Evolutionary conservation across 441 rosid species (phyloP).

Genomic region (Arabidopsis lyrata): DNA sequence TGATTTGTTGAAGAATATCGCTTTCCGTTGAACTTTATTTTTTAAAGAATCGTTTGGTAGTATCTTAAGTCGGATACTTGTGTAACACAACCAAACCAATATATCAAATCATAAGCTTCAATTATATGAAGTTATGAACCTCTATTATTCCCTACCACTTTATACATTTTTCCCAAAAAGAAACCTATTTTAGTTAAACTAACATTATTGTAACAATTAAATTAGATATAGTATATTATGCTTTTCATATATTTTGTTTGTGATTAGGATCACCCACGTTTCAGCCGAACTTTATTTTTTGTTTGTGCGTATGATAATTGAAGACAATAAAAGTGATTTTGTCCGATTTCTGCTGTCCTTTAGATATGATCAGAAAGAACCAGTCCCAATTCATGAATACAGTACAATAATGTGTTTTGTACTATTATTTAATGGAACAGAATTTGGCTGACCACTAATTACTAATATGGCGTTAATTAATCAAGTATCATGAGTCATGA

Average conservation of each 20-base stretch:
- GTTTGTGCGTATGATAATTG: slow-evolving; percentile 34
- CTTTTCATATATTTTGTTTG: slow-evolving; percentile 17
- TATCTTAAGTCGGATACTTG: slow-evolving; percentile 34
- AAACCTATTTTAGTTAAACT: slow-evolving; percentile 4
- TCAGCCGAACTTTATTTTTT: background rate
- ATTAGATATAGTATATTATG: background rate
- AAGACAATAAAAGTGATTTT: slow-evolving; percentile 24
- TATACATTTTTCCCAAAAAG: slow-evolving; percentile 10
- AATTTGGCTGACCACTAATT: slow-evolving; percentile 2
- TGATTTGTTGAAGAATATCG: slow-evolving; percentile 36
- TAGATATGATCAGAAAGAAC: slow-evolving; percentile 24
- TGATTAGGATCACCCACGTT: slow-evolving; percentile 29
- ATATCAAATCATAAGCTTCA: slow-evolving; percentile 25
- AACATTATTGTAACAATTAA: background rate
- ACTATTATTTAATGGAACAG: background rate
- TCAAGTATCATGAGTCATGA: too few relatives aligned
- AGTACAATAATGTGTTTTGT: background rate
- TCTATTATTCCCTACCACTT: slow-evolving; percentile 32
- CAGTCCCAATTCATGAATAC: background rate
- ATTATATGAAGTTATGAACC: slow-evolving; percentile 39
- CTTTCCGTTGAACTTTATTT: slow-evolving; percentile 26
- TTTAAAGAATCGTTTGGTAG: slow-evolving; percentile 1
- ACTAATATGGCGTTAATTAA: too few relatives aligned
- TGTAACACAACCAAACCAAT: slow-evolving; percentile 18
- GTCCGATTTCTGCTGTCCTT: slow-evolving; percentile 24